Evolutionary conservation across 2,329 filamentous ascomycete genomes (phyloP), one percentile per base, ranked within the genome.

Genomic region (Fusarium pilosicola): DNA sequence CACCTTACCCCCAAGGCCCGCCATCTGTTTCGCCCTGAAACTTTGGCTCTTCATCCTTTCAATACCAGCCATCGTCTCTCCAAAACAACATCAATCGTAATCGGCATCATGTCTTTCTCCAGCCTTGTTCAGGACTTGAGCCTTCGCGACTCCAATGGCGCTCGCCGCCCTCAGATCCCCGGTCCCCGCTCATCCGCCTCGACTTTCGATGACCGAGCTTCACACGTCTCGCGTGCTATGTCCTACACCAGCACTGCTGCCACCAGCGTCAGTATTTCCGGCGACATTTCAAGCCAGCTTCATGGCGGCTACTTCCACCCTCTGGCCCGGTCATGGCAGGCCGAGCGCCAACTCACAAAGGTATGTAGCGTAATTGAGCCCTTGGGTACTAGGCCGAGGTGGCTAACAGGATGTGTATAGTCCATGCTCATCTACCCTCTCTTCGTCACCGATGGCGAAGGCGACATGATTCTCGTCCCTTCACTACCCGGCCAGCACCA

Each of bases 401-500:
- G 36, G 56, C 74, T 78, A 69, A 78, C 68, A 39, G 57, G 34
- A 41, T 15, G 48, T 14, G 26, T 69, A 15, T 78, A 97, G 94
- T 96, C 95, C 42, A 98, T 98, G 96, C 92, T 99, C 79, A 98
- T 99, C 79, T 98, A 97, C 84, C 96, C 96, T 18, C 89, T 99
- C 75, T 99, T 99, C 86, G 90, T 99, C 74, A 97, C 96, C 79
- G 96, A 99, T 83, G 90, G 94, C 80, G 93, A 96, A 41, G 94
- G 98, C 79, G 96, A 98, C 85, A 94, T 98, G 85, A 93, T 92
- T 20, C 88, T 93, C 22, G 97, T 99, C 65, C 92, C 95, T 57
- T 97, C 95, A 26, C 89, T 99, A 8, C 96, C 96, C 3, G 94
- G 95, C 81, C 96, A 98, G 83, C 87, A 92, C 83, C 95, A 96